phyloP scores from a whole-genome alignment of 345 rosid genomes.

The Salix dunnii region DNA sequence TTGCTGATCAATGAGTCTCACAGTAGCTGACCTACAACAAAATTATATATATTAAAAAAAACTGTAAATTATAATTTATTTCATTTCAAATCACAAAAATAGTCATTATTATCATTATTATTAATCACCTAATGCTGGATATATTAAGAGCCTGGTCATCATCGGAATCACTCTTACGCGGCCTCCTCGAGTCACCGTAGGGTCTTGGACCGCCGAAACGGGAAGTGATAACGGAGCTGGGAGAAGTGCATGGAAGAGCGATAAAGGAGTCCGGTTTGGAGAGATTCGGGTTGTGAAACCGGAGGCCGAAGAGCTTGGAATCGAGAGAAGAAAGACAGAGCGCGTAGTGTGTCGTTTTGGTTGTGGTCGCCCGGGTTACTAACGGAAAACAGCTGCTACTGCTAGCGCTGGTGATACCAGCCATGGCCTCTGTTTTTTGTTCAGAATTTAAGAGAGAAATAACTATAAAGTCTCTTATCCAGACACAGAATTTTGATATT shows the following conservation, averaged over 20 bases:
- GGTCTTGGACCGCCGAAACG: conserved; percentile 55
- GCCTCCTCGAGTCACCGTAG: conserved; percentile 40
- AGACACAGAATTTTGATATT: background rate
- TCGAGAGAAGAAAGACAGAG: conserved; percentile 33
- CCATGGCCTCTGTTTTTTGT: conserved; percentile 41
- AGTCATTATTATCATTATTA: background rate
- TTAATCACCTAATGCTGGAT: conserved; percentile 48
- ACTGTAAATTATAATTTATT: background rate
- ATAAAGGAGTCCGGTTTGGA: conserved; percentile 16
- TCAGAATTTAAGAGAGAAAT: too few relatives aligned
- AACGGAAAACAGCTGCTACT: conserved; percentile 36
- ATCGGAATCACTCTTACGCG: conserved; percentile 45
- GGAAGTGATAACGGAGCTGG: conserved; percentile 35
- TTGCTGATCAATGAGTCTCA: conserved; percentile 69
- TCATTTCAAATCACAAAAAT: background rate
- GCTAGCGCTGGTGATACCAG: conserved; percentile 62
- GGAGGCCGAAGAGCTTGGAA: conserved; percentile 47
- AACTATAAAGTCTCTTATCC: background rate
- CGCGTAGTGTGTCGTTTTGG: conserved; percentile 22
- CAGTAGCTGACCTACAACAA: conserved; percentile 58
- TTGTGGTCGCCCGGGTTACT: conserved; percentile 6
- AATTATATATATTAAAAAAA: background rate
- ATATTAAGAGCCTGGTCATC: conserved; percentile 64
- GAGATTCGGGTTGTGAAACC: conserved; percentile 28
- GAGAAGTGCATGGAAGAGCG: conserved; percentile 18